Conservation (phyloP, 1,284 basidiomycete species). For the Peniophora sp. region DNA sequence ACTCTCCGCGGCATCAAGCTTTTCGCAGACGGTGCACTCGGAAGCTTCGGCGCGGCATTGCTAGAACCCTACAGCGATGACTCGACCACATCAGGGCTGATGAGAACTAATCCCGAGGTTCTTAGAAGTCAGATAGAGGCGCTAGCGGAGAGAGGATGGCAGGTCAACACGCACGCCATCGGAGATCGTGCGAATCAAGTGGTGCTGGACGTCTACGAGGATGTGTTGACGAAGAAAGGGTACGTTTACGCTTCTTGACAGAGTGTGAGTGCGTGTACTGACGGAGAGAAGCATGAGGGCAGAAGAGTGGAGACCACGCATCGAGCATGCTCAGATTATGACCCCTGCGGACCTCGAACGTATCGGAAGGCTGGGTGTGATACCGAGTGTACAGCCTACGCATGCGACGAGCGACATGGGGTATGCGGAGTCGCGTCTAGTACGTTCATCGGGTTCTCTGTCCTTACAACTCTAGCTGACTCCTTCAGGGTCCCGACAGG, state of each 20-base stretch:
- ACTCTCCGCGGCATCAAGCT: conserved; percentile 79
- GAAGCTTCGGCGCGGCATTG: conserved; percentile 87
- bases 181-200: conserved; percentile 85
- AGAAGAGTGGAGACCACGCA: conserved; percentile 55
- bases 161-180: conserved; percentile 83
- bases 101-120: conserved; percentile 48
- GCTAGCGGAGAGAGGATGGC: conserved; percentile 64
- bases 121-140: conserved; percentile 49
- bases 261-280: conserved; percentile 3
- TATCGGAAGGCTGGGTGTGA: conserved; percentile 70
- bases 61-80: conserved; percentile 81
- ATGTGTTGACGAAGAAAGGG: conserved; percentile 24
- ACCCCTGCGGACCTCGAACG: conserved; percentile 60
- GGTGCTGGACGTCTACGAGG: conserved; percentile 75
- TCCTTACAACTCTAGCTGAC: neutral
- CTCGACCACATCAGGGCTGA: conserved; percentile 59
- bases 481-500: conserved; percentile 60
- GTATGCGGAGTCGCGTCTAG: conserved; percentile 78
- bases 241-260: conserved; percentile 9
- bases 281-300: conserved; percentile 19
- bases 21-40: conserved; percentile 80
- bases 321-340: conserved; percentile 92
- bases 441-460: conserved; percentile 21
- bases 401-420: conserved; percentile 92
- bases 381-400: conserved; percentile 89